Evolutionary conservation across 2,329 filamentous ascomycete genomes (phyloP).

Genomic region (Hymenotorrendiella dingleyae): DNA sequence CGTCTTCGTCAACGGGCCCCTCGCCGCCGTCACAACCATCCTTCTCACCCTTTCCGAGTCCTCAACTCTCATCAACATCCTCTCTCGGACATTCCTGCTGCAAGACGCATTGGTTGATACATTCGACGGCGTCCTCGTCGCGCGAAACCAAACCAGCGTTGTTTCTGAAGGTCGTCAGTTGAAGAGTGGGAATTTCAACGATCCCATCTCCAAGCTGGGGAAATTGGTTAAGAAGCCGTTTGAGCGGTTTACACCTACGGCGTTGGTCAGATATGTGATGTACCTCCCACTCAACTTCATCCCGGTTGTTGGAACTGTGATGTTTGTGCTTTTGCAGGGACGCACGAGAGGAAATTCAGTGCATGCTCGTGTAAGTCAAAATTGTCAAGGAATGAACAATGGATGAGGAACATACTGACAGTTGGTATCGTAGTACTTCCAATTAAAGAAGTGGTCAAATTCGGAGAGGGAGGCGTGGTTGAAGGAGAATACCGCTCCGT

Average conservation of each 20-base stretch:
- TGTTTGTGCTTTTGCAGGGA: constrained; percentile 76
- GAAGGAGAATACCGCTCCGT: constrained; percentile 63
- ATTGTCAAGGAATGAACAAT: too few species aligned
- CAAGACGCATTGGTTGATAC: constrained; percentile 81
- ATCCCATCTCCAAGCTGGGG: constrained; percentile 50
- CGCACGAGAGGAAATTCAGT: constrained; percentile 33
- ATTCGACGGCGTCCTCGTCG: constrained; percentile 68
- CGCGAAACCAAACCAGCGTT: constrained; percentile 48
- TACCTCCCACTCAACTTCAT: constrained; percentile 92
- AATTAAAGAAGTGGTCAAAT: constrained; percentile 76
- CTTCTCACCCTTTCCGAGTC: constrained; percentile 62
- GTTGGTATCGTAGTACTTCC: constrained; percentile 63
- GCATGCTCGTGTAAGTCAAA: constrained; percentile 48
- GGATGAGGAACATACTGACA: constrained; percentile 1
- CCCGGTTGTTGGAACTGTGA: constrained; percentile 74
- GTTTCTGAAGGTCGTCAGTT: constrained; percentile 72
- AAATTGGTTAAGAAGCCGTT: constrained; percentile 54
- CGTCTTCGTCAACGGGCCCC: constrained; percentile 76
- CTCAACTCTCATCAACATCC: constrained; percentile 49
- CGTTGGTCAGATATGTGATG: constrained; percentile 60
- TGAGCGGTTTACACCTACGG: constrained; percentile 49
- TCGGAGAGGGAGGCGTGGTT: constrained; percentile 64
- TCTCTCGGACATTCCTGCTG: constrained; percentile 67
- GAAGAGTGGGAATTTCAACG: constrained; percentile 45
- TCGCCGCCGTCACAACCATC: constrained; percentile 68